Conservation (phyloP, 257 asterid species). For the Capsicum rhomboideum region DNA sequence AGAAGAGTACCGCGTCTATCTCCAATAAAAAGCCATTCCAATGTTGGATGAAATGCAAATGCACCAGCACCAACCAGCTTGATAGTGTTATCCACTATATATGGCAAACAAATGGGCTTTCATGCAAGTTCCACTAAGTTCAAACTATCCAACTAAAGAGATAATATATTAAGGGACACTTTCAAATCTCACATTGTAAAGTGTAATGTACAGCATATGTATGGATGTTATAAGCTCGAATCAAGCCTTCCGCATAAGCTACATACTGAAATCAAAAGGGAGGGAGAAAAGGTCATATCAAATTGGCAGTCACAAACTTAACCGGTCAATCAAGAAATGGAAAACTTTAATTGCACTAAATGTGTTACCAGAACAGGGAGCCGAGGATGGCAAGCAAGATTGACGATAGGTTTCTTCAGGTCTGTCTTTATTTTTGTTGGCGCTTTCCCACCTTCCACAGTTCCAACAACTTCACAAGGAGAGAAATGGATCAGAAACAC, state of each 20-base stretch:
- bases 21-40: slow-evolving; percentile 98
- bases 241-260: slow-evolving; percentile 95
- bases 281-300: slow-evolving; percentile 15
- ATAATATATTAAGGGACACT: not conserved
- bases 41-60: slow-evolving; percentile 90
- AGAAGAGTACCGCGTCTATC: slow-evolving; percentile 97
- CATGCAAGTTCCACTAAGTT: not conserved
- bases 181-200: slow-evolving; percentile 69
- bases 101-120: not conserved
- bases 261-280: slow-evolving; percentile 64
- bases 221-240: slow-evolving; percentile 91
- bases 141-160: not conserved
- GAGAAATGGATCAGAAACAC: not conserved
- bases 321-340: not conserved
- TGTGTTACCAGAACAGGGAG: slow-evolving; percentile 82
- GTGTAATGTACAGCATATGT: slow-evolving; percentile 95
- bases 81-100: slow-evolving; percentile 95
- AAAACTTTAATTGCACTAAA: not conserved
- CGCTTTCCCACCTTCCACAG: slow-evolving; percentile 97
- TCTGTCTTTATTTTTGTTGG: slow-evolving; percentile 98
- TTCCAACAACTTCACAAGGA: slow-evolving; percentile 72
- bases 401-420: slow-evolving; percentile 95
- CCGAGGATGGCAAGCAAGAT: slow-evolving; percentile 99
- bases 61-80: slow-evolving; percentile 97
- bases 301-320: slow-evolving; percentile 9